phyloP scores from a whole-genome alignment of 768 basidiomycete genomes.

The Mycena venus region DNA sequence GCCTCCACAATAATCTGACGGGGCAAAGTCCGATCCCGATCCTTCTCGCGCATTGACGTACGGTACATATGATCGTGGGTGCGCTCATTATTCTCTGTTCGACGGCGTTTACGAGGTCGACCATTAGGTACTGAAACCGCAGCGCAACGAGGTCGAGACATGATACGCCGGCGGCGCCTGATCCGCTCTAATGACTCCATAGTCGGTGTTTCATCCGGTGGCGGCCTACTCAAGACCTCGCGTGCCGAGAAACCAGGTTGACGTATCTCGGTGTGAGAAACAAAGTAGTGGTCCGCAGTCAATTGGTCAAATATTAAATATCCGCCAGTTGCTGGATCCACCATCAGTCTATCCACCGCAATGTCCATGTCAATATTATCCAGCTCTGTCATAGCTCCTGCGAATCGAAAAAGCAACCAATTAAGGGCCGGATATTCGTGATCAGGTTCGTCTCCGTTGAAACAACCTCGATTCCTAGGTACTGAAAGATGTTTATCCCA shows the following conservation, averaged over 20 bases:
- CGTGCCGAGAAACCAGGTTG: background rate
- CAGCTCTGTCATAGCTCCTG: background rate
- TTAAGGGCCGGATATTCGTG: conserved; percentile 19
- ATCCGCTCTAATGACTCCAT: conserved; percentile 13
- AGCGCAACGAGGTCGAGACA: background rate
- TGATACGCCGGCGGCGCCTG: background rate
- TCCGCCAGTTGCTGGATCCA: conserved; percentile 2
- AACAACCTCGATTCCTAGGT: background rate
- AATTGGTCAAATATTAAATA: conserved; percentile 18
- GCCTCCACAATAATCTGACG: conserved; percentile 11
- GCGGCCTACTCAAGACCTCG: background rate
- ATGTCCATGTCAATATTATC: background rate
- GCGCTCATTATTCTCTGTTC: background rate
- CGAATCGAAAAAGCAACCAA: conserved; percentile 11
- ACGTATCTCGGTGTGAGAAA: conserved; percentile 1
- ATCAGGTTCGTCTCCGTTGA: background rate
- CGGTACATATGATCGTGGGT: conserved; percentile 9
- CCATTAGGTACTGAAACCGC: background rate
- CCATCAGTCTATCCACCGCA: background rate
- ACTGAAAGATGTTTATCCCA: background rate
- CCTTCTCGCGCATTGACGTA: conserved; percentile 3
- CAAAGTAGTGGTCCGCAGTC: conserved; percentile 18
- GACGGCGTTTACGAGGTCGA: background rate
- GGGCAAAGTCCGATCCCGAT: conserved; percentile 9
- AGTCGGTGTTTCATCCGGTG: background rate